Evolutionary conservation across 75 land plant genomes (phyloP), one percentile per base, ranked within the genome.

Genomic region (Pinus albicaulis): DNA sequence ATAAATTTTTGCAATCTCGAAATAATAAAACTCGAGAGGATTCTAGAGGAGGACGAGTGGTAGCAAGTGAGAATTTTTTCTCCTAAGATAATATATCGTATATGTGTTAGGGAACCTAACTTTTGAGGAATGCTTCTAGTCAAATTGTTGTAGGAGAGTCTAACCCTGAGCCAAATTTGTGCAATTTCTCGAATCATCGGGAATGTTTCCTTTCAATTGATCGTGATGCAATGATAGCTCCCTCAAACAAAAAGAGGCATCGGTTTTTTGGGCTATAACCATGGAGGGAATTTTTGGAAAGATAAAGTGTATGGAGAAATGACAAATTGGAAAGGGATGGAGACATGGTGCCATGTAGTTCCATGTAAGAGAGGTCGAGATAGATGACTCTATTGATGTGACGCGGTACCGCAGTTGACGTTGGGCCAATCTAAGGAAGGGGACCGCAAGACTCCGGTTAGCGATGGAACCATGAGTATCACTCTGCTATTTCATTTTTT

Each of bases 111-210:
- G 53, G 74, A 82, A 2, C 55, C 74, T 3, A 92, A 17, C 60
- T 20, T 2, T 0, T 83, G 71, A 59, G 90, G 89, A 13, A 92
- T 85, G 0, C 63, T 63, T 4, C 93, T 89, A 3, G 78, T 31
- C 22, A 88, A 69, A 41, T 68, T 53, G 55, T 65, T 86, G 11
- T 78, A 78, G 0, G 78, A 75, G 52, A 88, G 19, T 24, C 79
- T 4, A 88, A 71, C n/a, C n/a, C 66, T 83, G 81, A 28, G 23
- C 48, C 7, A 88, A 79, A n/a, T 44, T 55, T 24, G 41, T 28
- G 25, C 83, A 66, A 26, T 57, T 19, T 11, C 86, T 82, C 15
- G 79, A 19, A 63, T 61, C 22, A 25, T 14, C 6, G 19, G 80
- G 84, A 5, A 83, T 64, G 4, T 8, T n/a, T 31, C 82, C 85